Percentiles rank a stretch among this genome's conserved stretches.
phyloP scores from a whole-genome alignment of 345 rosid species.

The Bretschneidera sinensis region DNA sequence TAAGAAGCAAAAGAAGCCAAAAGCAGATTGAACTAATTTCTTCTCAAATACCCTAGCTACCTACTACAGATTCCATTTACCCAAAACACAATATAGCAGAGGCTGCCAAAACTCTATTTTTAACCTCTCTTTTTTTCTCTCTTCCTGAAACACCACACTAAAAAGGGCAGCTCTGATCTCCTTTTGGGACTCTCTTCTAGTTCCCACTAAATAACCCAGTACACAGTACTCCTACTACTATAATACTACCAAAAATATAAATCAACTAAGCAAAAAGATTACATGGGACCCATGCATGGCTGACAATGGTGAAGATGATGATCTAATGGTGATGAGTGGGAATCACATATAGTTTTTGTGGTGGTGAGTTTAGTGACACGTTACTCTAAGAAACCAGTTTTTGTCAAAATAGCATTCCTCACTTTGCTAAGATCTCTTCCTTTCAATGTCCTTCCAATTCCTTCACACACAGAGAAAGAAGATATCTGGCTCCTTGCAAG shows the following conservation, averaged over 20 bases:
- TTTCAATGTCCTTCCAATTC: slow-evolving; percentile 89
- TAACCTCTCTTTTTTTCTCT: not conserved
- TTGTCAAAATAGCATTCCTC: slow-evolving; percentile 79
- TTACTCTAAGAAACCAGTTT: slow-evolving; percentile 88
- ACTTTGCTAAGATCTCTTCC: slow-evolving; percentile 97
- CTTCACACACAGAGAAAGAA: slow-evolving; percentile 87
- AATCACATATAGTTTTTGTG: slow-evolving; percentile 13
- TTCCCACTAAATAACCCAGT: slow-evolving; percentile 5
- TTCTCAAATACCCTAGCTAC: no score
- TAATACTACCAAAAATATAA: slow-evolving; percentile 11
- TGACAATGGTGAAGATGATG: slow-evolving; percentile 33
- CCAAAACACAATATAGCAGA: slow-evolving; percentile 27
- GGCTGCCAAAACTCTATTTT: slow-evolving; percentile 10
- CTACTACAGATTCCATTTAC: no score
- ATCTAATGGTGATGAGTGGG: slow-evolving; percentile 22
- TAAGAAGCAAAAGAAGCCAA: no score
- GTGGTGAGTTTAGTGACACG: slow-evolving; percentile 10
- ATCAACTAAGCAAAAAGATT: slow-evolving; percentile 19
- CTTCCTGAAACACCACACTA: slow-evolving; percentile 11
- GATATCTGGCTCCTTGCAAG: slow-evolving; percentile 75
- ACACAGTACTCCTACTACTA: slow-evolving; percentile 1
- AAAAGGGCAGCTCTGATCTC: slow-evolving; percentile 28
- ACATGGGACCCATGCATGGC: slow-evolving; percentile 32
- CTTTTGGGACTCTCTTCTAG: not conserved
- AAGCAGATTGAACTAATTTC: no score